phyloP scores from a whole-genome alignment of 2,329 filamentous ascomycete genomes.

The Allantophomopsis cytisporea region DNA sequence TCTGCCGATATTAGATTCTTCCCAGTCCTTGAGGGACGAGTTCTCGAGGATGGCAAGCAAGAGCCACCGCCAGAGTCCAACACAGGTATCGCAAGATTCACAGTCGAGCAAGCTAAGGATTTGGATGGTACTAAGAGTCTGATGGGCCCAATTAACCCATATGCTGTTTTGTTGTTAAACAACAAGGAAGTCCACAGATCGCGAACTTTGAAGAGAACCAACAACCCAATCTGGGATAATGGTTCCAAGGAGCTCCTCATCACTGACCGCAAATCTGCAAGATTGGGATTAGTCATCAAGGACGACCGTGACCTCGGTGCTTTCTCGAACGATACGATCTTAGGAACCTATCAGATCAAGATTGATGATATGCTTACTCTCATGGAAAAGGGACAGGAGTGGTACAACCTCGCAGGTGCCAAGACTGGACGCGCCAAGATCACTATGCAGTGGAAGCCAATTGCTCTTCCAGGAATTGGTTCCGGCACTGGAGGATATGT shows the following conservation, averaged over 20 bases:
- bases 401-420: conserved; percentile 78
- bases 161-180: conserved; percentile 78
- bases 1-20: conserved; percentile 86
- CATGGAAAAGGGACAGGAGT: conserved; percentile 87
- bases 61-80: conserved; percentile 79
- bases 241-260: conserved; percentile 89
- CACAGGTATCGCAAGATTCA: conserved; percentile 88
- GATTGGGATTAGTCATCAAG: conserved; percentile 84
- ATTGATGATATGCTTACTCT: conserved; percentile 85
- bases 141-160: conserved; percentile 82
- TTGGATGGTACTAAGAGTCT: conserved; percentile 86
- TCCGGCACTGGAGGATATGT: conserved; percentile 79
- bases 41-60: conserved; percentile 60
- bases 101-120: conserved; percentile 91
- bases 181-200: conserved; percentile 82
- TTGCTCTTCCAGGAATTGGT: conserved; percentile 66
- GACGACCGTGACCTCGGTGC: conserved; percentile 78
- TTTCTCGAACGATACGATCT: conserved; percentile 48
- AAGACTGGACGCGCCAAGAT: conserved; percentile 82
- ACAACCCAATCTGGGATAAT: conserved; percentile 93
- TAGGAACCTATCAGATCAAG: conserved; percentile 92
- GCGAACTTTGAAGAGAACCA: conserved; percentile 89
- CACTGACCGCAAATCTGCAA: conserved; percentile 82
- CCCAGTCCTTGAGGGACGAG: conserved; percentile 67
- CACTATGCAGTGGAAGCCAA: conserved; percentile 88